Evolutionary conservation across 768 basidiomycete genomes (phyloP), one percentile per base, ranked within the genome.

Genomic region (Galerina sulciceps): DNA sequence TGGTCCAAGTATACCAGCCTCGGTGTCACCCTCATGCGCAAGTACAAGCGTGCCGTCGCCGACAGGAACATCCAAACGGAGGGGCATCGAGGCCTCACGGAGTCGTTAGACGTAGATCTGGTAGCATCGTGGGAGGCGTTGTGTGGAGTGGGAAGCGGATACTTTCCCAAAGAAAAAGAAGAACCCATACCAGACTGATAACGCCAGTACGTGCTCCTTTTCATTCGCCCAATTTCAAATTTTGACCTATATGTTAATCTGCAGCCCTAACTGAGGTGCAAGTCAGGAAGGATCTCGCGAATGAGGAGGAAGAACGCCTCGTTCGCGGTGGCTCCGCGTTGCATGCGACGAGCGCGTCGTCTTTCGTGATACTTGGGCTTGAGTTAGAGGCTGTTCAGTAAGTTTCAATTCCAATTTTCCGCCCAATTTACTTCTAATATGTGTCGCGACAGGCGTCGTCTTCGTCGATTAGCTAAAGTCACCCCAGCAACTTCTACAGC

Each of bases 1-100:
- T 75, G 67, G 69, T 38, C 17, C 6, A 73, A 73, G 45, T 49
- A 64, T 6, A 45, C 58, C 2, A 35, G 48, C 0, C 47, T 74
- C 14, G 67, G 73, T 66, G 52, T 1, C 56, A 65, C 48, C 6
- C 37, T 55, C 14, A 45, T 58, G 42, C 31, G 61, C 1, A 40
- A 42, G 46, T 59, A 60, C 35, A 59, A 17, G 13, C 55, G 31
- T 43, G 59, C 58, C 8, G 2, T 69, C 1, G 54, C 61, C 0
- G 53, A 65, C 1, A 53, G 65, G 18, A 65, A 64, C 37, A 40
- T 59, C 11, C 65, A 66, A 31, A 40, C 23, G 3, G 57, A 64
- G 34, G 62, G 48, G 9, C 60, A 62, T 51, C 20, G 41, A 6
- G 60, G 61, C 13, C 48, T 65, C 2, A 60, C 63, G n/a, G 40